Conservation (phyloP, 352 stramenopile species). For the Globisporangium rhizosaccharum region DNA sequence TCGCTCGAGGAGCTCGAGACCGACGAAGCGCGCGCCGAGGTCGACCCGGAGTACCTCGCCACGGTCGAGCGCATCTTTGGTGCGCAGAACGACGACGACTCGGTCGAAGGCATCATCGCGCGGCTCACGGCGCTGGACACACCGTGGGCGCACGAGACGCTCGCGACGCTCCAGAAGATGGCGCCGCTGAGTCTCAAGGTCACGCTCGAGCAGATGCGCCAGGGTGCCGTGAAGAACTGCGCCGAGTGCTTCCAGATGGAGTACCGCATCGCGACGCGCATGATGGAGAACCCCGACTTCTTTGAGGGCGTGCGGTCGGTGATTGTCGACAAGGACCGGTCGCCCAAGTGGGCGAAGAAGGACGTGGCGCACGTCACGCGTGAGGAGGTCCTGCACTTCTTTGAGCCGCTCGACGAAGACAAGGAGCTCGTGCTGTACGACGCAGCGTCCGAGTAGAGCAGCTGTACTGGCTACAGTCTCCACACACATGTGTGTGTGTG, state of each 20-base stretch:
- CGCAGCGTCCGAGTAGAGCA: constrained; percentile 19
- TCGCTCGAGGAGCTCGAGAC: constrained; percentile 70
- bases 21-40: constrained; percentile 80
- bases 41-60: constrained; percentile 68
- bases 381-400: constrained; percentile 77
- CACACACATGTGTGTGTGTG: too few species aligned
- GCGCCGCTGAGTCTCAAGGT: constrained; percentile 94
- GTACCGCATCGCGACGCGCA: constrained; percentile 79
- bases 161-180: constrained; percentile 83
- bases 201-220: constrained; percentile 91
- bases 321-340: constrained; percentile 95
- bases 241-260: constrained; percentile 95
- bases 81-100: constrained; percentile 66
- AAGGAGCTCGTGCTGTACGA: constrained; percentile 75
- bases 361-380: constrained; percentile 52
- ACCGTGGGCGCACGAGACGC: constrained; percentile 73
- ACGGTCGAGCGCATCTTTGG: constrained; percentile 78
- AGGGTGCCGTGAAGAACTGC: constrained; percentile 78
- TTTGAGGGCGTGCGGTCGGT: constrained; percentile 95
- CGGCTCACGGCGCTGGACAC: constrained; percentile 50
- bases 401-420: constrained; percentile 68
- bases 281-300: constrained; percentile 92
- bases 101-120: constrained; percentile 66
- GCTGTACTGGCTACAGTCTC: too few species aligned
- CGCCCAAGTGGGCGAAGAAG: constrained; percentile 87